phyloP scores from a whole-genome alignment of 108 stramenopile genomes.

The Pseudonitzschia delicatissima region DNA sequence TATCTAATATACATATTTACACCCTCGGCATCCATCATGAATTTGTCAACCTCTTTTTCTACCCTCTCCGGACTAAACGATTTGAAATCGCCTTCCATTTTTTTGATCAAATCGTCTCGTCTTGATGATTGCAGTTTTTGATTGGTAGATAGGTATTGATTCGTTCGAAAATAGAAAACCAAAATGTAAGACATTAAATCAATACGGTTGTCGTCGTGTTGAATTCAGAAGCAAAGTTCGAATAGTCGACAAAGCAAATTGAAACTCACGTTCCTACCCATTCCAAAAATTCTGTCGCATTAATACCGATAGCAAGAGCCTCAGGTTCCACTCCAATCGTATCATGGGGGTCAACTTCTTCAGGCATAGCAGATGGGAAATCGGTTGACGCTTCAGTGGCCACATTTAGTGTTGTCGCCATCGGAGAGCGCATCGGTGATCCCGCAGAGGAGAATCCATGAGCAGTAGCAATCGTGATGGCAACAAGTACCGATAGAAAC shows the following conservation, averaged over 20 bases:
- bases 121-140: slow-evolving; percentile 26
- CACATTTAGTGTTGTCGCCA: neutral
- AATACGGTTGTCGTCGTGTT: neutral
- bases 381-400: slow-evolving; percentile 3
- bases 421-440: neutral
- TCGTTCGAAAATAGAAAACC: neutral
- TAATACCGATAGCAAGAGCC: slow-evolving; percentile 69
- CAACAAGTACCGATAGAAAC: neutral
- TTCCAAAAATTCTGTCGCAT: slow-evolving; percentile 64
- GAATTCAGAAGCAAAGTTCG: neutral
- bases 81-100: slow-evolving; percentile 62
- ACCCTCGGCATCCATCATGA: slow-evolving; percentile 79
- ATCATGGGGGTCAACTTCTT: slow-evolving; percentile 25
- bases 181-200: slow-evolving; percentile 8
- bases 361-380: slow-evolving; percentile 22
- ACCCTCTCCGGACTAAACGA: slow-evolving; percentile 35
- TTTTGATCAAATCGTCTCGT: slow-evolving; percentile 59
- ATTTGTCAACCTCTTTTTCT: slow-evolving; percentile 62
- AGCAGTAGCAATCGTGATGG: neutral
- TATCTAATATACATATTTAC: slow-evolving; percentile 67
- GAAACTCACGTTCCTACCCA: slow-evolving; percentile 79
- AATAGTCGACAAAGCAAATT: neutral
- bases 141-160: neutral
- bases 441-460: neutral
- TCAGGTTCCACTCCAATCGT: slow-evolving; percentile 50